phyloP scores from a whole-genome alignment of 2,329 filamentous ascomycete species.

The Microsporum canis region DNA sequence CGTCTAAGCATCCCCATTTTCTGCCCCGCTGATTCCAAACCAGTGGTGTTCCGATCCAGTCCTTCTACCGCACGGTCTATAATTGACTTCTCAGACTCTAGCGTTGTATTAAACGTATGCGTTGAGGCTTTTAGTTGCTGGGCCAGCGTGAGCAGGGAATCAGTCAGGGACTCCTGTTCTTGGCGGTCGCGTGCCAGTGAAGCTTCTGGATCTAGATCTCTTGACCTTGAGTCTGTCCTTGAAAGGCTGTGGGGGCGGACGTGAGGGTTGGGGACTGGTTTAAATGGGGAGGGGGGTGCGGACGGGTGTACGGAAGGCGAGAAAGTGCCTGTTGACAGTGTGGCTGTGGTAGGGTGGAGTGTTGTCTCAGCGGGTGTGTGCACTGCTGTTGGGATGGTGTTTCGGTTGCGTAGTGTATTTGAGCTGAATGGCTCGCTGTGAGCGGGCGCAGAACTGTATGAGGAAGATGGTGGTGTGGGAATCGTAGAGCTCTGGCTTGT shows the following conservation, averaged over 20 bases:
- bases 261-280: conserved; percentile 15
- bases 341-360: conserved; percentile 10
- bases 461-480: neutral
- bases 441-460: neutral
- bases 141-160: conserved; percentile 71
- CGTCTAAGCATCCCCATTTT: conserved; percentile 64
- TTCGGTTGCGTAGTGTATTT: conserved; percentile 21
- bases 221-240: neutral
- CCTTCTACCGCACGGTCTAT: conserved; percentile 60
- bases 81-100: conserved; percentile 65
- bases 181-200: conserved; percentile 63
- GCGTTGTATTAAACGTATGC: conserved; percentile 55
- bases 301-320: neutral
- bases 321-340: conserved; percentile 13
- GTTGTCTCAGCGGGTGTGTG: neutral
- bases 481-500: neutral
- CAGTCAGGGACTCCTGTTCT: conserved; percentile 74
- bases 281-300: conserved; percentile 15
- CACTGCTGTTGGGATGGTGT: conserved; percentile 12
- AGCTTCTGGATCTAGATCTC: conserved; percentile 47
- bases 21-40: conserved; percentile 64
- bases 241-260: conserved; percentile 5
- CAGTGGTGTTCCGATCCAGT: conserved; percentile 62
- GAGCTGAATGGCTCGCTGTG: conserved; percentile 5
- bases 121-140: conserved; percentile 64